Conservation (phyloP, 2,329 filamentous ascomycete genomes). For the Paecilomyces formosus region DNA sequence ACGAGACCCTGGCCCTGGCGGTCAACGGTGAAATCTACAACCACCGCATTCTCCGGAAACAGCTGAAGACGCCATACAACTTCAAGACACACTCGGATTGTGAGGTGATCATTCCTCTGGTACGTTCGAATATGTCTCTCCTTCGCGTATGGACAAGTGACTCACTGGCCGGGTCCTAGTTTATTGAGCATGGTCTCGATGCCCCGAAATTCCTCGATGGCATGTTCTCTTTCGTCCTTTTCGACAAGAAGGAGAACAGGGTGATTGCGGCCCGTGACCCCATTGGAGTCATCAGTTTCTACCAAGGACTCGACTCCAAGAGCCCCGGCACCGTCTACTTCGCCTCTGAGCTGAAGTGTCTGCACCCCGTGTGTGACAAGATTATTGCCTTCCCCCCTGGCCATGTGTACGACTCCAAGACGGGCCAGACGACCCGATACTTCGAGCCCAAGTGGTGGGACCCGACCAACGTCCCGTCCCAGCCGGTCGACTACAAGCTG, state of each 20-base stretch:
- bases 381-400: slow-evolving; percentile 91
- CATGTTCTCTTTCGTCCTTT: slow-evolving; percentile 99
- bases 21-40: slow-evolving; percentile 99
- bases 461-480: slow-evolving; percentile 65
- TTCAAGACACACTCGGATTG: slow-evolving; percentile 99
- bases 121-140: slow-evolving; percentile 39
- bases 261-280: slow-evolving; percentile 91
- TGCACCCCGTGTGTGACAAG: slow-evolving; percentile 90
- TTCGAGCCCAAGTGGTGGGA: slow-evolving; percentile 93
- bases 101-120: slow-evolving; percentile 96
- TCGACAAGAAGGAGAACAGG: slow-evolving; percentile 90
- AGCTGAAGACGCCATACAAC: slow-evolving; percentile 73
- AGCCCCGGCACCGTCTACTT: slow-evolving; percentile 86
- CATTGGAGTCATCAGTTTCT: slow-evolving; percentile 94
- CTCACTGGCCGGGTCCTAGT: slow-evolving; percentile 48
- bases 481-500: slow-evolving; percentile 73
- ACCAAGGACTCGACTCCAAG: slow-evolving; percentile 82
- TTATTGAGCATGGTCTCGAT: slow-evolving; percentile 84
- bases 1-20: slow-evolving; percentile 79
- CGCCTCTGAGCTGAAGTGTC: slow-evolving; percentile 90
- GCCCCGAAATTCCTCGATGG: slow-evolving; percentile 91
- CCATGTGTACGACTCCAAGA: slow-evolving; percentile 92
- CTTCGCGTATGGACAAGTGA: neutral
- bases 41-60: slow-evolving; percentile 89
- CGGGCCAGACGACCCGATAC: slow-evolving; percentile 76